Evolutionary conservation across 176 grass and related monocot genomes (phyloP).

Genomic region (Aegilops speltoides): DNA sequence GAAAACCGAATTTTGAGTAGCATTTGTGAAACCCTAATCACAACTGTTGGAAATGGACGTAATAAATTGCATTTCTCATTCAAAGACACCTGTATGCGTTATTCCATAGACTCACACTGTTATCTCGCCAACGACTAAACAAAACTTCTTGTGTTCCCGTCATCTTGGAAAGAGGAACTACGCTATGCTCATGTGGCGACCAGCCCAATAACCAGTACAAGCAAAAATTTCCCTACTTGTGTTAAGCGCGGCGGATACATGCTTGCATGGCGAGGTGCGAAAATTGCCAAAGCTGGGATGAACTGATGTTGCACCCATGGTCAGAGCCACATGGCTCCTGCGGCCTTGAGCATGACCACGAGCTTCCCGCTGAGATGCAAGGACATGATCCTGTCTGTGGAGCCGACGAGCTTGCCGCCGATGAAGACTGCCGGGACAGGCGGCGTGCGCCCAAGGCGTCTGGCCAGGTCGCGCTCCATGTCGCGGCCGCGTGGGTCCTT

Average conservation of each 20-base stretch:
- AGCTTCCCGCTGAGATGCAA: slow-evolving; percentile 52
- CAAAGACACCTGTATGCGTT: neutral
- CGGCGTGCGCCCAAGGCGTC: slow-evolving; percentile 33
- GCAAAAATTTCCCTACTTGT: neutral
- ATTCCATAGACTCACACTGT: neutral
- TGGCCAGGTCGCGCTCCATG: slow-evolving; percentile 55
- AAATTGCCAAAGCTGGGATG: neutral
- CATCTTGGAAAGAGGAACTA: too few species aligned
- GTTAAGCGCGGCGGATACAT: neutral
- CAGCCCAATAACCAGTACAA: neutral
- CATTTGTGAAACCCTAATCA: too few species aligned
- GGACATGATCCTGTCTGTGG: slow-evolving; percentile 61
- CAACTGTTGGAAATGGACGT: neutral
- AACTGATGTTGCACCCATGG: neutral
- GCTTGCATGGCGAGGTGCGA: neutral
- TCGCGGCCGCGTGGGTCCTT: slow-evolving; percentile 53
- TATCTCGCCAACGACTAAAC: neutral
- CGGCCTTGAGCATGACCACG: slow-evolving; percentile 53
- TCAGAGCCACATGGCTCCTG: slow-evolving; percentile 66
- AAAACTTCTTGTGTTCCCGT: neutral
- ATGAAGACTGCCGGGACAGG: slow-evolving; percentile 59
- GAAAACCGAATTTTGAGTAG: too few species aligned
- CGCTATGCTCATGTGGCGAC: neutral
- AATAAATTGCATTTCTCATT: neutral
- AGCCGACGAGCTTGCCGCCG: slow-evolving; percentile 57